phyloP scores from a whole-genome alignment of 1,284 basidiomycete genomes.

The Filobasidium uniguttulatum region DNA sequence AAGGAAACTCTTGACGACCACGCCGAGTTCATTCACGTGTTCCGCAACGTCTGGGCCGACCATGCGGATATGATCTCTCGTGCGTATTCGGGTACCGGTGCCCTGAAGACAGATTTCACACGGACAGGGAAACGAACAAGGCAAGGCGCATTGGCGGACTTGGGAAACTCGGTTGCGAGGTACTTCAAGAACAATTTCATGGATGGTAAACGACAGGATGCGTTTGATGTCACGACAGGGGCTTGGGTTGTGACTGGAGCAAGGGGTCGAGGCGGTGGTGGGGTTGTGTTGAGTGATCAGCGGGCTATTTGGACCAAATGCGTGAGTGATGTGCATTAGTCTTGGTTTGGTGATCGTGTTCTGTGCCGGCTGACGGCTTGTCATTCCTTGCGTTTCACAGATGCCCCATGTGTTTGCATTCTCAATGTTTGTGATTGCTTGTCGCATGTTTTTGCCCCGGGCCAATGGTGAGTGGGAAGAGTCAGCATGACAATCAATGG shows the following conservation, averaged over 20 bases:
- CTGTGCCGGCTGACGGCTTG: background rate
- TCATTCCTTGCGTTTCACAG: conserved; percentile 39
- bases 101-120: conserved; percentile 94
- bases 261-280: too few relatives aligned
- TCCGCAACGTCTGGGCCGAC: conserved; percentile 95
- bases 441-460: conserved; percentile 66
- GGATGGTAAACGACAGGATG: conserved; percentile 88
- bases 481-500: background rate
- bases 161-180: conserved; percentile 68
- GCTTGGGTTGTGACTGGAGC: conserved; percentile 72
- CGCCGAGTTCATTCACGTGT: conserved; percentile 61
- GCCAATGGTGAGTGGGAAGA: conserved; percentile 54
- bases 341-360: background rate
- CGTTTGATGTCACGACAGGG: conserved; percentile 87
- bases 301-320: conserved; percentile 67
- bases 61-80: conserved; percentile 84
- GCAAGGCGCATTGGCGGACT: conserved; percentile 70
- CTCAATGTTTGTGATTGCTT: conserved; percentile 72
- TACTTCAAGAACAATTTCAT: conserved; percentile 97
- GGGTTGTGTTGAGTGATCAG: conserved; percentile 59
- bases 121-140: conserved; percentile 78
- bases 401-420: conserved; percentile 73
- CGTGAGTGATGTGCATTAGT: conserved; percentile 43
- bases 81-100: conserved; percentile 90
- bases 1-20: conserved; percentile 64